Conservation (phyloP, 78 protist species). For the Dictyostelium discoideum region DNA sequence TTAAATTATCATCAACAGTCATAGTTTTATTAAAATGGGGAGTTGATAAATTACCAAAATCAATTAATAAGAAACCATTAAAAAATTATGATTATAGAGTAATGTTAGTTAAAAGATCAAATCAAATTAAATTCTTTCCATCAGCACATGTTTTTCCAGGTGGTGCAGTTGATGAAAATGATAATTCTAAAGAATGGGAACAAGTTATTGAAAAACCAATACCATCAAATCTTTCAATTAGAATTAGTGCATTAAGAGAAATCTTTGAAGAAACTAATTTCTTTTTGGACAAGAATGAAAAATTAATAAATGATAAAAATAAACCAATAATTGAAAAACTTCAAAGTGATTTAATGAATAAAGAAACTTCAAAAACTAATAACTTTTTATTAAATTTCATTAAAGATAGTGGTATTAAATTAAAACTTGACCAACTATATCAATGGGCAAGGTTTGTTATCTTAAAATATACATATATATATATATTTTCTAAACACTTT, state of each 20-base stretch:
- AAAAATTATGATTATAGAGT: slow-evolving; percentile 52
- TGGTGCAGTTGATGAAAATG: slow-evolving; percentile 43
- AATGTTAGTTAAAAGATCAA: slow-evolving; percentile 64
- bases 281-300: slow-evolving; percentile 32
- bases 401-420: not conserved
- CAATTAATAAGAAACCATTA: slow-evolving; percentile 4
- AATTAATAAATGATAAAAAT: not conserved
- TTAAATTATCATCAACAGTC: slow-evolving; percentile 27
- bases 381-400: not conserved
- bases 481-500: too few relatives aligned
- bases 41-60: not conserved
- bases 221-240: not conserved
- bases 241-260: slow-evolving; percentile 42
- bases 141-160: slow-evolving; percentile 70
- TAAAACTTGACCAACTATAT: not conserved
- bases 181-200: not conserved
- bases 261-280: slow-evolving; percentile 64
- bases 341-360: not conserved
- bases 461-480: too few relatives aligned
- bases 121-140: slow-evolving; percentile 24
- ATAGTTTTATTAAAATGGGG: slow-evolving; percentile 63
- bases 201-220: not conserved
- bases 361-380: not conserved
- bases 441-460: slow-evolving; percentile 27
- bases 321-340: not conserved